These are phyloP conservation scores for Gaeumannomyces sp. DNA, from an alignment of 2,329 filamentous ascomycete species.

Conservation along the genomic window DNA sequence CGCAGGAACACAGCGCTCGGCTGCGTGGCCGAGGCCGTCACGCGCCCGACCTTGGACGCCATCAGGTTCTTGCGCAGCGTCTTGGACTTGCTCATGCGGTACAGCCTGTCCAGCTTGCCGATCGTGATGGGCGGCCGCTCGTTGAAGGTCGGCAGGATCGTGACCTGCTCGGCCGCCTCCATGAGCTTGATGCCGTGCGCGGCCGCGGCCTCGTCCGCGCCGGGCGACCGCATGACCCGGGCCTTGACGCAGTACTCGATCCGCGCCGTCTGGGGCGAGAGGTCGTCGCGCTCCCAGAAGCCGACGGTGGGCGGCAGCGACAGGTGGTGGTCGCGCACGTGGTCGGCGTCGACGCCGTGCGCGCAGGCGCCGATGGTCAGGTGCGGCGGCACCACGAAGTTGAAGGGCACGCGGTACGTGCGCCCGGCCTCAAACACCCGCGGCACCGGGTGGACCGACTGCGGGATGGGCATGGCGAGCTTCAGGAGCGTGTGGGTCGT, in stretches of 20 bases:
- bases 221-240: constrained; percentile 29
- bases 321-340: constrained; percentile 45
- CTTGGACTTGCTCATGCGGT: constrained; percentile 45
- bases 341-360: constrained; percentile 38
- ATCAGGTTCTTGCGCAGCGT: constrained; percentile 47
- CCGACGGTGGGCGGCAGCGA: constrained; percentile 46
- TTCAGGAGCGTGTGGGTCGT: constrained; percentile 50
- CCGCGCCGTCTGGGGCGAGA: constrained; percentile 47
- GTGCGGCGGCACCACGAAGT: constrained; percentile 53
- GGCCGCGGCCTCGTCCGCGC: constrained; percentile 15
- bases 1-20: constrained; percentile 43
- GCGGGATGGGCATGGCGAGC: constrained; percentile 46
- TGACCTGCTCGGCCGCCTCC: constrained; percentile 31
- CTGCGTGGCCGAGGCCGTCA: constrained; percentile 40
- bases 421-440: constrained; percentile 41
- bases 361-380: constrained; percentile 51
- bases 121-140: constrained; percentile 48
- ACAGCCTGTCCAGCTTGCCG: constrained; percentile 40
- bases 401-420: constrained; percentile 48
- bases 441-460: constrained; percentile 39
- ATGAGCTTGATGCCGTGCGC: constrained; percentile 19
- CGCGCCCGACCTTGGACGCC: constrained; percentile 41
- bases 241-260: constrained; percentile 49
- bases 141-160: constrained; percentile 43
- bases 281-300: constrained; percentile 48